Evolutionary conservation across 2,329 filamentous ascomycete genomes (phyloP).

Genomic region (Helminthosporium solani): DNA sequence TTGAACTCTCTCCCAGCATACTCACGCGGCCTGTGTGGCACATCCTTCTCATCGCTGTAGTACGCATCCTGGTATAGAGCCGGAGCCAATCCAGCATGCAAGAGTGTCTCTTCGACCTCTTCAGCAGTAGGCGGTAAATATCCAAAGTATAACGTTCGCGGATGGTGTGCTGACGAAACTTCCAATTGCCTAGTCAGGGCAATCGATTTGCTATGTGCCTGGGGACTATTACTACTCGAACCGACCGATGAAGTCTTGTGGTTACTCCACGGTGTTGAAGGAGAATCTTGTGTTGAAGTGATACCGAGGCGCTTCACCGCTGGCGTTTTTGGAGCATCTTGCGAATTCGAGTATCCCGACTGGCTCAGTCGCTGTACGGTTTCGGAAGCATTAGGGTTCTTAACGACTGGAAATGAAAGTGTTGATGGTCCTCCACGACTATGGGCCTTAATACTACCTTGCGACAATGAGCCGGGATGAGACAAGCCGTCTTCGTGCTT

Average conservation of each 20-base stretch:
- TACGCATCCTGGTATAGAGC: slow-evolving; percentile 82
- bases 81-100: slow-evolving; percentile 59
- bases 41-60: slow-evolving; percentile 81
- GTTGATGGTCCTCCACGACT: slow-evolving; percentile 43
- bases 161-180: slow-evolving; percentile 18
- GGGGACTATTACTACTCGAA: slow-evolving; percentile 16
- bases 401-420: slow-evolving; percentile 72
- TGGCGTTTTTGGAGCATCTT: slow-evolving; percentile 34
- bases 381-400: slow-evolving; percentile 67
- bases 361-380: slow-evolving; percentile 69
- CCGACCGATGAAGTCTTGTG: slow-evolving; percentile 26
- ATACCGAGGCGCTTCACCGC: slow-evolving; percentile 20
- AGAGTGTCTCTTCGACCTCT: slow-evolving; percentile 58
- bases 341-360: slow-evolving; percentile 54
- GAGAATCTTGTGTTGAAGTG: slow-evolving; percentile 19
- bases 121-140: slow-evolving; percentile 45
- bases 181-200: slow-evolving; percentile 19
- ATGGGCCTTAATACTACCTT: slow-evolving; percentile 43
- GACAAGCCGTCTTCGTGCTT: slow-evolving; percentile 10
- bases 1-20: slow-evolving; percentile 88
- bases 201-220: slow-evolving; percentile 16
- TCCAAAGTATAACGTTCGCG: slow-evolving; percentile 37
- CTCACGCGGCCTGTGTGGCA: slow-evolving; percentile 73
- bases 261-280: slow-evolving; percentile 35
- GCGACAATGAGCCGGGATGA: slow-evolving; percentile 36